These are phyloP conservation scores for Phoma herbarum DNA, from an alignment of 2,329 filamentous ascomycete genomes.

Conservation along the genomic window DNA sequence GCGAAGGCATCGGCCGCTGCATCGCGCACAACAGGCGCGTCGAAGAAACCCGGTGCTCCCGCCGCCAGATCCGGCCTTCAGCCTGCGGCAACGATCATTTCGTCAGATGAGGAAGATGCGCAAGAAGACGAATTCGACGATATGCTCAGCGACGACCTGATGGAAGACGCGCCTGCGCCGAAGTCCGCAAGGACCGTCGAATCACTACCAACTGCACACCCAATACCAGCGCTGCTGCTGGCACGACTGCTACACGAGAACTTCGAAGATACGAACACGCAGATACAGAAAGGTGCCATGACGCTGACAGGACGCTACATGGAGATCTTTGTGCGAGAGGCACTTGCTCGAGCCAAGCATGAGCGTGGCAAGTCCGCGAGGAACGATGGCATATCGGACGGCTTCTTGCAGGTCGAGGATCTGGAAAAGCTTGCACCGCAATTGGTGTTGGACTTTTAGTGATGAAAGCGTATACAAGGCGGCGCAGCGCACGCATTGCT, in stretches of 20 bases:
- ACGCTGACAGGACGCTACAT: slow-evolving; percentile 82
- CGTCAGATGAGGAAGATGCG: slow-evolving; percentile 39
- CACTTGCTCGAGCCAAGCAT: slow-evolving; percentile 78
- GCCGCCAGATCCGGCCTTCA: slow-evolving; percentile 33
- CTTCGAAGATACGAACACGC: slow-evolving; percentile 65
- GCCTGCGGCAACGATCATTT: slow-evolving; percentile 40
- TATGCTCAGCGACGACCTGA: slow-evolving; percentile 40
- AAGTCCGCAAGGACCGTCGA: slow-evolving; percentile 24
- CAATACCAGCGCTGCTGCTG: slow-evolving; percentile 77
- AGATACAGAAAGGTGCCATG: slow-evolving; percentile 59
- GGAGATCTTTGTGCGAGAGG: slow-evolving; percentile 90
- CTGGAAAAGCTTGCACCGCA: slow-evolving; percentile 88
- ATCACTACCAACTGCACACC: slow-evolving; percentile 32
- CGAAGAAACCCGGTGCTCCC: slow-evolving; percentile 33
- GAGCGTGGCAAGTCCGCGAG: slow-evolving; percentile 66
- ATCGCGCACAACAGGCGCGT: slow-evolving; percentile 29
- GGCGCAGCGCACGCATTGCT: background rate
- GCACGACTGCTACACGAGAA: slow-evolving; percentile 80
- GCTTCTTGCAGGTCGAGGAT: slow-evolving; percentile 86
- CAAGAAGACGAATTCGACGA: slow-evolving; percentile 36
- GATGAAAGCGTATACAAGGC: background rate
- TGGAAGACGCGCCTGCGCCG: slow-evolving; percentile 35
- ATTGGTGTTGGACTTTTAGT: slow-evolving; percentile 82
- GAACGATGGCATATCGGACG: slow-evolving; percentile 54
- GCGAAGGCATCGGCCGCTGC: slow-evolving; percentile 32